These are phyloP conservation scores for Inosperma sp. DNA, from an alignment of 768 basidiomycete genomes.

Conservation along the genomic window DNA sequence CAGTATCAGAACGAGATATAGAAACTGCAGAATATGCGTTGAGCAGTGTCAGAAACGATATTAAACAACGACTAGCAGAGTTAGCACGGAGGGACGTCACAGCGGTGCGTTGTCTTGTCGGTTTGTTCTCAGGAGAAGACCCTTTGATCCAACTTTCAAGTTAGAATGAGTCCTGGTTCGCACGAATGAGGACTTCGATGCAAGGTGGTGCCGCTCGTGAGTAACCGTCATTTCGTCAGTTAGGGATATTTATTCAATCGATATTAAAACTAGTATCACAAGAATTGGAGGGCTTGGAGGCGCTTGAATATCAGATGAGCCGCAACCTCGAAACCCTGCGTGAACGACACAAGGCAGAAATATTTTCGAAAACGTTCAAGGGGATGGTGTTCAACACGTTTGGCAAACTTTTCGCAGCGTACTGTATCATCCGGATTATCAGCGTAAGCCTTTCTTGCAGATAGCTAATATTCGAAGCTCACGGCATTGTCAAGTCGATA, in stretches of 20 bases:
- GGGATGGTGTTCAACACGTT: conserved; percentile 47
- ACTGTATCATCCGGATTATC: conserved; percentile 59
- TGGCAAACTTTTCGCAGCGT: conserved; percentile 56
- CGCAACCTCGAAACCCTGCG: conserved; percentile 50
- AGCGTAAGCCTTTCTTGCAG: conserved; percentile 42
- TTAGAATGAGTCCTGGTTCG: conserved; percentile 36
- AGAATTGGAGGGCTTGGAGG: conserved; percentile 61
- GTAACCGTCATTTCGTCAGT: conserved; percentile 14
- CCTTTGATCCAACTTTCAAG: not conserved
- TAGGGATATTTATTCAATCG: not conserved
- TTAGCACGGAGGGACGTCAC: conserved; percentile 15
- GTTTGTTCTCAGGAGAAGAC: conserved; percentile 9
- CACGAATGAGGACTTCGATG: conserved; percentile 47
- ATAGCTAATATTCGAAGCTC: not conserved
- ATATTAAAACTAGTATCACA: conserved; percentile 36
- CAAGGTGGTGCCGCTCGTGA: conserved; percentile 41
- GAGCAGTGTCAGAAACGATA: conserved; percentile 55
- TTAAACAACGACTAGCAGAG: conserved; percentile 37
- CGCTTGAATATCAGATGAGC: conserved; percentile 65
- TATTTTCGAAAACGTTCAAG: conserved; percentile 49
- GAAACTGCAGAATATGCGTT: conserved; percentile 54
- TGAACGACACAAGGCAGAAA: conserved; percentile 43
- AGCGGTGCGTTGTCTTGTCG: conserved; percentile 6
- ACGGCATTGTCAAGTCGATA: conserved; percentile 36
- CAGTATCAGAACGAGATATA: conserved; percentile 47